phyloP scores from a whole-genome alignment of 768 basidiomycete genomes.

The Suillus ampliporus region DNA sequence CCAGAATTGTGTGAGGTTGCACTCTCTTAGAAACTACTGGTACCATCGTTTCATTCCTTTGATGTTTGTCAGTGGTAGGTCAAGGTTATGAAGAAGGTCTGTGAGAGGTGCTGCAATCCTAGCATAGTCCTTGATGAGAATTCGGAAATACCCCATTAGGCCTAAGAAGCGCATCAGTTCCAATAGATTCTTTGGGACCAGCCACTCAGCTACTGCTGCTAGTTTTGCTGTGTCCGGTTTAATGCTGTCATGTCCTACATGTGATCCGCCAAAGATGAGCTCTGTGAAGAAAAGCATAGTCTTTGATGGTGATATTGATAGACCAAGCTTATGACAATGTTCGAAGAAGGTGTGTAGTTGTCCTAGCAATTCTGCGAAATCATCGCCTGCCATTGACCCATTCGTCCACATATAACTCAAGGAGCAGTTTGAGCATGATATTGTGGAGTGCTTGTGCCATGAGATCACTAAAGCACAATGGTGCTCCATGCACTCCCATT shows the following conservation, averaged over 20 bases:
- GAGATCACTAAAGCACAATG: too few relatives aligned
- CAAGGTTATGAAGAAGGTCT: conserved; percentile 24
- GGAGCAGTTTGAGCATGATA: too few relatives aligned
- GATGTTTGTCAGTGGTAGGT: background rate
- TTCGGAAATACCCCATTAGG: conserved; percentile 41
- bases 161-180: conserved; percentile 44
- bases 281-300: conserved; percentile 15
- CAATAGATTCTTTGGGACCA: conserved; percentile 29
- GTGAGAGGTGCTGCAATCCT: conserved; percentile 36
- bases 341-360: too few relatives aligned
- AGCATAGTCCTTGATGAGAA: conserved; percentile 42
- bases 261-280: conserved; percentile 41
- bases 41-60: background rate
- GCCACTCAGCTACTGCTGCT: conserved; percentile 43
- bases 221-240: conserved; percentile 43
- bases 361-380: too few relatives aligned
- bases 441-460: too few relatives aligned
- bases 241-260: conserved; percentile 39
- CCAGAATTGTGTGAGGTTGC: background rate
- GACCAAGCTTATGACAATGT: too few relatives aligned
- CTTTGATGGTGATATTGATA: background rate
- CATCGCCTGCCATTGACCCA: too few relatives aligned
- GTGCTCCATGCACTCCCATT: too few relatives aligned
- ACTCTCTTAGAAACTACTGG: background rate
- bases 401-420: too few relatives aligned